phyloP scores from a whole-genome alignment of 2,329 filamentous ascomycete genomes.

The Neopestalotiopsis clavispora region DNA sequence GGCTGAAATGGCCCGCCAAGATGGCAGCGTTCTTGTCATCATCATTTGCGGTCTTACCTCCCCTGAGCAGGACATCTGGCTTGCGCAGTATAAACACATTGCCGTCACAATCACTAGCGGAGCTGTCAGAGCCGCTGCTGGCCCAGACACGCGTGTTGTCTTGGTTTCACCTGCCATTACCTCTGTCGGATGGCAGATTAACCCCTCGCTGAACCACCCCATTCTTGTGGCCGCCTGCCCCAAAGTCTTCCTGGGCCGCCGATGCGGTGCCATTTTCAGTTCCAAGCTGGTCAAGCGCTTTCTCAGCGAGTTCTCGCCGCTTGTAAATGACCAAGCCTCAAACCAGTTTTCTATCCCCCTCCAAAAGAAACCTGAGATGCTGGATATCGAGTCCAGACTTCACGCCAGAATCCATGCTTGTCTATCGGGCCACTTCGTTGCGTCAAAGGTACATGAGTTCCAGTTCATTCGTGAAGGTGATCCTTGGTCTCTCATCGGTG shows the following conservation, averaged over 20 bases:
- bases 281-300: constrained; percentile 22
- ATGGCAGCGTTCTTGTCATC: constrained; percentile 27
- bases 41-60: constrained; percentile 34
- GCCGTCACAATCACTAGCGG: constrained; percentile 22
- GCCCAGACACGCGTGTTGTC: constrained; percentile 21
- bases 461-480: constrained; percentile 28
- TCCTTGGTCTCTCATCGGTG: constrained; percentile 32
- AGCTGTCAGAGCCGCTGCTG: constrained; percentile 26
- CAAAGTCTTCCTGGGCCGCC: constrained; percentile 30
- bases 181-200: constrained; percentile 37
- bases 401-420: constrained; percentile 25
- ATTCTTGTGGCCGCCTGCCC: constrained; percentile 11
- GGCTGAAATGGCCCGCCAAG: constrained; percentile 18
- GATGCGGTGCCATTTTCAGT: constrained; percentile 34
- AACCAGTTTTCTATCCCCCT: constrained; percentile 16
- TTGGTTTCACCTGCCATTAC: constrained; percentile 34
- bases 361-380: constrained; percentile 9
- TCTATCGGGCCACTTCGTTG: constrained; percentile 24
- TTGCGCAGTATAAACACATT: constrained; percentile 22
- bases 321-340: constrained; percentile 16
- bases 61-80: constrained; percentile 34
- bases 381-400: constrained; percentile 25
- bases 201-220: constrained; percentile 28
- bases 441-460: constrained; percentile 29
- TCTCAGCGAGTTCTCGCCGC: constrained; percentile 27